Evolutionary conservation across 1,139 yeast genomes (phyloP), one percentile per base, ranked within the genome.

Genomic region (Blastobotrys indianensis): DNA sequence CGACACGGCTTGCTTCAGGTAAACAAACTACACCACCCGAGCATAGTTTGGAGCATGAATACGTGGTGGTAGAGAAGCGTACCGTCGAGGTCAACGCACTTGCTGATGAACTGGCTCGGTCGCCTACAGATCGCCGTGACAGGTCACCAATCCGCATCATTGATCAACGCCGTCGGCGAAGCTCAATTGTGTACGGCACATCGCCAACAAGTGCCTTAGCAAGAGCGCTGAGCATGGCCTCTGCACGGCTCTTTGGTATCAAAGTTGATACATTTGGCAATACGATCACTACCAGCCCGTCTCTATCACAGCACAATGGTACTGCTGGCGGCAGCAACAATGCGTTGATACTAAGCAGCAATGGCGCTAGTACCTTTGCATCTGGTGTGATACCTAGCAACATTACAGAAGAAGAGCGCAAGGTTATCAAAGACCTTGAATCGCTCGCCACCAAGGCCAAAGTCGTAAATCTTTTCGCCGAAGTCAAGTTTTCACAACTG

Each of bases 81-180:
- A 87, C 94, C 0, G 97, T 92, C 3, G 97, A 92, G 63, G 95
- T 92, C 9, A 92, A 92, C 67, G 94, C 95, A 1, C 72, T 92
- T 47, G 97, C 97, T 8, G 97, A 92, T 64, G 95, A 88, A 61
- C 70, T 90, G 46, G 92, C 66, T 23, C 50, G 54, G 38, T 52
- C 59, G 9, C 64, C 65, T 5, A 51, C 47, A 15, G 32, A 15
- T 7, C 20, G 32, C 4, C 33, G 43, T 16, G 12, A 28, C 12
- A 17, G 25, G 13, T n/a, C 32, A 7, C 33, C 17, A 20, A 15
- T n/a, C 25, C n/a, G 23, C 11, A 23, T 10, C 33, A 25, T 13
- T 25, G 20, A 17, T 13, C 20, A 9, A 7, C 34, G 38, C 11
- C 44, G 49, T 34, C 54, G 69, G 16, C 59, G 68, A 8, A 52